Base-by-base conservation (phyloP, 2,329 filamentous ascomycete species). In the Pseudomassariella vexata region DNA sequence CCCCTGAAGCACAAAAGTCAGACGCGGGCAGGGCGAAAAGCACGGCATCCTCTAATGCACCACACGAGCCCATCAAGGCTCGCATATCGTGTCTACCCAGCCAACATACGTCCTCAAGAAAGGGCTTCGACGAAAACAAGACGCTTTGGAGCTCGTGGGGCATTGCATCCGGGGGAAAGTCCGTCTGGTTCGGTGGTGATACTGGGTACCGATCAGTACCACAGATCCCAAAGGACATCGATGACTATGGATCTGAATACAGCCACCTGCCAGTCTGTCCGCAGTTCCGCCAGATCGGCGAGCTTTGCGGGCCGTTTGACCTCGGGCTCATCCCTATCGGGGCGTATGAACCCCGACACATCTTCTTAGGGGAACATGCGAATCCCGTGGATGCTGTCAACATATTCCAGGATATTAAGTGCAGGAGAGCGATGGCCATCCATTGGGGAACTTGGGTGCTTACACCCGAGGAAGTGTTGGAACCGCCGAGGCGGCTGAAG, bases 401-500 rank as follows among this genome's bases (percentile, higher is more conserved):
- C 48, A 95, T 96, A 46, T 95, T 95, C 57, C 58, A 68, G 6
- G 89, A 95, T 47, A 94, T 86, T 1, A 73, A 72, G 45, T 95
- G 89, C 63, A 68, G 74, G 47, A 67, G 63, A 12, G 89, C 88
- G 15, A 69, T 95, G 63, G 89, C 77, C 2, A 95, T 95, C 46
- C 90, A 95, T 53, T 95, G 89, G 88, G 89, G 88, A 3, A 81
- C 84, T 0, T 95, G 89, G 87, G 80, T 85, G 1, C 59, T 95
- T 45, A 95, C 89, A 0, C 70, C 77, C 38, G 90, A 96, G 58
- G 83, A 89, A 37, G 82, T 94, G 2, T 56, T 89, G 35, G 88
- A 95, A 61, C 90, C 90, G 27, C 87, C 88, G 2, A 62, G 57
- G 55, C 60, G 84, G 53, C 61, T 95, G 39, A 81, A 70, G 56